These are phyloP conservation scores for Mycena indigotica DNA, from an alignment of 768 basidiomycete species.

Conservation along the genomic window DNA sequence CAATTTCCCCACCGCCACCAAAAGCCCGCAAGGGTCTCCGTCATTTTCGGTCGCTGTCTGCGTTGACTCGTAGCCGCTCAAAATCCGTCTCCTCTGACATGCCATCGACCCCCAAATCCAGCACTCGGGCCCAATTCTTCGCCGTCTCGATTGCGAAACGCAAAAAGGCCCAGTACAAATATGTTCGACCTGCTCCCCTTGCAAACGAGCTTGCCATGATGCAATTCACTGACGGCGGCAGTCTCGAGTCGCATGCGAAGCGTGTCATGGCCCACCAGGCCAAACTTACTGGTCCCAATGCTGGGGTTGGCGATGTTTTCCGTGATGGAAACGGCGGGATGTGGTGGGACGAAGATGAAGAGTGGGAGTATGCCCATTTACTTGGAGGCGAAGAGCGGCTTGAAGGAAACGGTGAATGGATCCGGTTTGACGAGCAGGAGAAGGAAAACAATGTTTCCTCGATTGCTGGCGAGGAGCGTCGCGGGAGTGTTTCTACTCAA, in stretches of 20 bases:
- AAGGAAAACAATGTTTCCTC: slow-evolving; percentile 21
- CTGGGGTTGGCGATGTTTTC: slow-evolving; percentile 53
- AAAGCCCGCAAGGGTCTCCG: slow-evolving; percentile 35
- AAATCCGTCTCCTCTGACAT: slow-evolving; percentile 28
- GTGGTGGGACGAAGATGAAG: slow-evolving; percentile 75
- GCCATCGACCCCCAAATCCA: slow-evolving; percentile 19
- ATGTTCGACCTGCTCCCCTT: slow-evolving; percentile 49
- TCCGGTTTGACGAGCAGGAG: slow-evolving; percentile 39
- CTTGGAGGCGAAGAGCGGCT: slow-evolving; percentile 42
- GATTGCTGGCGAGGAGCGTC: slow-evolving; percentile 35
- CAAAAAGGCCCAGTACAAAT: slow-evolving; percentile 56
- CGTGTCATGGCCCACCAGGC: slow-evolving; percentile 60
- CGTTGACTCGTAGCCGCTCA: slow-evolving; percentile 45
- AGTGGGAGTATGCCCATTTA: slow-evolving; percentile 67
- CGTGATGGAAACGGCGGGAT: slow-evolving; percentile 63
- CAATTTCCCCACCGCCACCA: slow-evolving; percentile 17
- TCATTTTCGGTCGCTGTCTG: slow-evolving; percentile 55
- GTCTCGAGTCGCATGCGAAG: slow-evolving; percentile 53
- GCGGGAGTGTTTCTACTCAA: slow-evolving; percentile 50
- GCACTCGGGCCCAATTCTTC: slow-evolving; percentile 26
- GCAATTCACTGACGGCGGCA: slow-evolving; percentile 71
- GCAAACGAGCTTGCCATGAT: slow-evolving; percentile 67
- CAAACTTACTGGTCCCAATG: slow-evolving; percentile 35
- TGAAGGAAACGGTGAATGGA: slow-evolving; percentile 41
- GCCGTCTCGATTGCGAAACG: slow-evolving; percentile 48